phyloP scores from a whole-genome alignment of 2,329 filamentous ascomycete species.

The Botrytis byssoidea region DNA sequence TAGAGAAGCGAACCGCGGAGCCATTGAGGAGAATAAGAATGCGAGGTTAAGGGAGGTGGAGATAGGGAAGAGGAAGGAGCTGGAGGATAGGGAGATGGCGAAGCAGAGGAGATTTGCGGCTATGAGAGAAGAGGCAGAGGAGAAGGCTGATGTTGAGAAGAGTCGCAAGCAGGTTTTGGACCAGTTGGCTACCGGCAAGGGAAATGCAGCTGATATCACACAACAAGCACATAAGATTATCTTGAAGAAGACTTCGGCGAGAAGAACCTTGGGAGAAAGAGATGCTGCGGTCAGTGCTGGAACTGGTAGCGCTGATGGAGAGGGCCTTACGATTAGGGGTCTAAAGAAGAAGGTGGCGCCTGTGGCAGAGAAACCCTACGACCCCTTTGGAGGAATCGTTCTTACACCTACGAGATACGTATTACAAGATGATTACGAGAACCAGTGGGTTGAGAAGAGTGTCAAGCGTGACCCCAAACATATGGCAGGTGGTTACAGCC shows the following conservation, averaged over 20 bases:
- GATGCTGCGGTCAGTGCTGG: constrained; percentile 26
- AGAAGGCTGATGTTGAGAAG: constrained; percentile 61
- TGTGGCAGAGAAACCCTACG: constrained; percentile 72
- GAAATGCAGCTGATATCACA: constrained; percentile 58
- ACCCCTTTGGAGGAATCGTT: constrained; percentile 78
- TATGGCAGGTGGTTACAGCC: constrained; percentile 77
- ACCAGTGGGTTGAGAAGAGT: constrained; percentile 68
- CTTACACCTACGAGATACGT: constrained; percentile 69
- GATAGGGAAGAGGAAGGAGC: constrained; percentile 53
- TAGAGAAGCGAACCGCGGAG: constrained; percentile 68
- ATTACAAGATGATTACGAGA: constrained; percentile 68
- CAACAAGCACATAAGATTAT: constrained; percentile 58
- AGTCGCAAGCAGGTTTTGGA: constrained; percentile 69
- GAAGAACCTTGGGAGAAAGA: constrained; percentile 46
- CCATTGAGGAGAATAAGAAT: constrained; percentile 61
- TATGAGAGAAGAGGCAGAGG: constrained; percentile 67
- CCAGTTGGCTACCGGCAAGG: constrained; percentile 60
- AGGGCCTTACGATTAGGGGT: constrained; percentile 69
- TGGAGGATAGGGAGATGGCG: constrained; percentile 65
- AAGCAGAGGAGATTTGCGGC: constrained; percentile 62
- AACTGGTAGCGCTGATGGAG: constrained; percentile 25
- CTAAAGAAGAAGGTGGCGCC: constrained; percentile 65
- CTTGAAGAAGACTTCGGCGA: constrained; percentile 67
- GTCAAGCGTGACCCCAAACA: constrained; percentile 64
- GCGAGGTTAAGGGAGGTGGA: constrained; percentile 57